Base-by-base conservation (phyloP, 2,329 filamentous ascomycete genomes). In the Aspergillus sp. region DNA sequence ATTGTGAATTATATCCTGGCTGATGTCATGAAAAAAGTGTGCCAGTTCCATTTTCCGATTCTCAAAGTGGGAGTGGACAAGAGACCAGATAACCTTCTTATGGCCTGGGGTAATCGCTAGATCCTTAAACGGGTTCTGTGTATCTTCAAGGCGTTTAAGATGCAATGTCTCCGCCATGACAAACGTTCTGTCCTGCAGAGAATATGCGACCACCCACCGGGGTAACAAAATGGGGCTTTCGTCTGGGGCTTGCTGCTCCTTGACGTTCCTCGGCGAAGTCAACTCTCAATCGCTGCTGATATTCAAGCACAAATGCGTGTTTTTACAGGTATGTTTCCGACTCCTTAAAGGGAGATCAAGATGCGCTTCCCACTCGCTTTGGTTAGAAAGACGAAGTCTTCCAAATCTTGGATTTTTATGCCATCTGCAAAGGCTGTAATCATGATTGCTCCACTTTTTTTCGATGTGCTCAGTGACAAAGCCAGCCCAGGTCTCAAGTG, bases 1-100 rank as follows among this genome's bases (percentile, higher is more conserved):
- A 15, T 15, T 41, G 34, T 41, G 34, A 17, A 72, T 71, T 1
- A 82, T 69, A 47, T 81, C 79, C 0, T 83, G 64, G 19, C 60
- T 68, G 11, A 78, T 60, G 56, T 79, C 77, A 17, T 23, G 23
- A 17, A 38, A 53, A 2, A 17, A 4, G 19, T 66, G 65, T 28
- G 31, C 8, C 17, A 23, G 25, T 17, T 53, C 25, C 11, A 53
- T 53, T 13, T 53, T 15, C 50, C 38, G 34, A 7, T 31, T 30
- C 19, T 22, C 30, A 22, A 38, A 53, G n/a, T 53, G 50, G 5
- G 31, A 34, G 19, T 53, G 50, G 19, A 53, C 50, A 22, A 53
- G 31, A 19, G 50, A 53, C 19, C 19, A 31, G 7, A 53, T 30
- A 19, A 38, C 11, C 7, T 19, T 19, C 4, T 34, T 53, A 23